Base-by-base conservation (phyloP, 805 yeast genomes). In the Kazachstania bromeliacearum region DNA sequence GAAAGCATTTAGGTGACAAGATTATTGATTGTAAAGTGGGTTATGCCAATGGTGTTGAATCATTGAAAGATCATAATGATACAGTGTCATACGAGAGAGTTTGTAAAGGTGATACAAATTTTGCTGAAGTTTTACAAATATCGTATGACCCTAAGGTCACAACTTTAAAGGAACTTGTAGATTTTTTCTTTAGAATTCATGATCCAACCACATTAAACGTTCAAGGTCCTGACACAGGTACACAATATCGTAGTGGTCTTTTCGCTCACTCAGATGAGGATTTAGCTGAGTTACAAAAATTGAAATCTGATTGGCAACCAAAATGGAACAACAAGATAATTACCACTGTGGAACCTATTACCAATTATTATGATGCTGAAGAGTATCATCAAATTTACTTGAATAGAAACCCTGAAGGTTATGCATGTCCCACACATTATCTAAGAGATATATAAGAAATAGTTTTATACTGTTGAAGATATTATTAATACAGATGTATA, bases 221-320 rank as follows among this genome's bases (percentile, higher is more conserved):
- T 2, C 97, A 92, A 60, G 98, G 98, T 3, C 82, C 84, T 14
- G 96, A 89, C 53, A 48, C 50, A 7, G 98, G 98, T 7, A 75
- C 89, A 1, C 97, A 92, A 59, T 89, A 89, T 64, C 73, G 96
- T 50, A 78, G 89, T 13, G 95, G 79, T 2, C 71, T 92, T 8
- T 85, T 77, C 60, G 67, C 79, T 7, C 81, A 77, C 49, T 50
- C 60, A 30, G 64, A 63, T 3, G 77, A 68, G 17, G 64, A 65
- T 31, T 57, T 71, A 7, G 45, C 57, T 3, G 55, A 63, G 12
- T 78, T 83, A 3, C 43, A 60, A 36, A 48, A 59, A 20, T 64
- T 68, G 2, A 69, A 71, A 44, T 68, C 70, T 17, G 68, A 66
- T 32, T 67, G 76, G 55, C 92, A 87, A 55, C 71, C 72, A 38